A percentile compares a stretch with the other conserved stretches of the same genome.
These are phyloP conservation scores for Blastosporella zonata DNA, from an alignment of 1,284 basidiomycete species.

Conservation along the genomic window DNA sequence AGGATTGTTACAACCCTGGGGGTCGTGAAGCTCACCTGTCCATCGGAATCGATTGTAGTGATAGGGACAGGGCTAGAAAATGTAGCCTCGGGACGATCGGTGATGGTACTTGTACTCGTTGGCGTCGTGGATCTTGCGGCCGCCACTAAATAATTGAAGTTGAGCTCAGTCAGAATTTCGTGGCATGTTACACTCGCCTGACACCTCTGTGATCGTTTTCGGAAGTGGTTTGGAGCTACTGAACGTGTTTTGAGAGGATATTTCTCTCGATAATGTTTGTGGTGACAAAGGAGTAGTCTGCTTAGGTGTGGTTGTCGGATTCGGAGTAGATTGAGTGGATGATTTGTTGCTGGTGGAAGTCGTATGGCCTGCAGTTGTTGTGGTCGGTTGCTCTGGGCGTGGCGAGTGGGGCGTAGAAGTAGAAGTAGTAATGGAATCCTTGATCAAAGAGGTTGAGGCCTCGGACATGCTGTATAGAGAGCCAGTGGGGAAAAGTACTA, in stretches of 20 bases:
- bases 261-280: neutral
- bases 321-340: neutral
- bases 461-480: slow-evolving; percentile 11
- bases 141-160: slow-evolving; percentile 1
- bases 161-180: neutral
- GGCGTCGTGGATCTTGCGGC: slow-evolving; percentile 8
- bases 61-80: slow-evolving; percentile 40
- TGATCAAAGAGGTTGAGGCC: slow-evolving; percentile 1
- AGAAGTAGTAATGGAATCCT: neutral
- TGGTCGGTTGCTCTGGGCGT: slow-evolving; percentile 7
- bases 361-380: slow-evolving; percentile 4
- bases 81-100: slow-evolving; percentile 41
- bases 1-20: slow-evolving; percentile 46
- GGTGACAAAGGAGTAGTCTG: neutral
- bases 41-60: slow-evolving; percentile 36
- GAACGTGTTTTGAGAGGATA: neutral
- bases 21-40: slow-evolving; percentile 33
- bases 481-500: neutral
- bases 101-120: slow-evolving; percentile 39
- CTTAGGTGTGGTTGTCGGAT: neutral
- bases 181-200: slow-evolving; percentile 7
- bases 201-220: slow-evolving; percentile 14
- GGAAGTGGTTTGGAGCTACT: neutral
- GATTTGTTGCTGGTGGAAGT: neutral
- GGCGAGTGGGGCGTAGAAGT: neutral